These are phyloP conservation scores for Chaetomiaceae sp. DNA, from an alignment of 2,329 filamentous ascomycete genomes.

Conservation along the genomic window DNA sequence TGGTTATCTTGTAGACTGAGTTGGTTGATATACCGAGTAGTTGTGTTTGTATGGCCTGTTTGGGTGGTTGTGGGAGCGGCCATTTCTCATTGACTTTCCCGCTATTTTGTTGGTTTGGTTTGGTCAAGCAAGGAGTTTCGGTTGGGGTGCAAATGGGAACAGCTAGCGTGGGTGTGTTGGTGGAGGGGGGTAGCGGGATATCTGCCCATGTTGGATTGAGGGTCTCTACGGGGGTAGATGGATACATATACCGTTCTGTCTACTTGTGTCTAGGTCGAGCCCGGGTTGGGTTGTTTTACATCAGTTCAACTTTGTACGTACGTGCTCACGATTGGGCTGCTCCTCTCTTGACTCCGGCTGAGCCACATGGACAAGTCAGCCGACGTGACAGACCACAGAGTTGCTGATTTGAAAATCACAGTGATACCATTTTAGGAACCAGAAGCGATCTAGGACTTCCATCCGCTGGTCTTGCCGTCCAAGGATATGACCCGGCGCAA, in stretches of 20 bases:
- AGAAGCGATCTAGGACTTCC: not conserved
- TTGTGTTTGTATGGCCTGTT: not conserved
- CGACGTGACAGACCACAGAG: too few relatives aligned
- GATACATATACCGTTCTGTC: too few relatives aligned
- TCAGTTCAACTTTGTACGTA: not conserved
- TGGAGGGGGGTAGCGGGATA: not conserved
- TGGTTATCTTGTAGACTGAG: not conserved
- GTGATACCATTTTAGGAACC: slow-evolving; percentile 12
- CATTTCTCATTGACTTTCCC: not conserved
- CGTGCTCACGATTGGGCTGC: not conserved
- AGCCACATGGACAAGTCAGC: too few relatives aligned
- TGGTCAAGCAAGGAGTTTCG: slow-evolving; percentile 10
- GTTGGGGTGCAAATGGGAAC: not conserved
- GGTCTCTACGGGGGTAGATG: too few relatives aligned
- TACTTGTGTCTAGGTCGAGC: too few relatives aligned
- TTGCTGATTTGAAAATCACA: too few relatives aligned
- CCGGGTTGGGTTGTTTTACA: not conserved
- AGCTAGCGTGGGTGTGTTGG: too few relatives aligned
- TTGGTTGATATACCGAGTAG: not conserved
- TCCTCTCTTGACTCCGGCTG: too few relatives aligned
- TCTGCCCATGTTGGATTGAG: not conserved
- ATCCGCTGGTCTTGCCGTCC: not conserved
- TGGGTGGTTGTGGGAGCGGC: not conserved
- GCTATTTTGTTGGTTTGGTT: not conserved
- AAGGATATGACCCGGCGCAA: not conserved